Evolutionary conservation across 495 filamentous ascomycete species (phyloP).

Genomic region (Aspergillus steynii): DNA sequence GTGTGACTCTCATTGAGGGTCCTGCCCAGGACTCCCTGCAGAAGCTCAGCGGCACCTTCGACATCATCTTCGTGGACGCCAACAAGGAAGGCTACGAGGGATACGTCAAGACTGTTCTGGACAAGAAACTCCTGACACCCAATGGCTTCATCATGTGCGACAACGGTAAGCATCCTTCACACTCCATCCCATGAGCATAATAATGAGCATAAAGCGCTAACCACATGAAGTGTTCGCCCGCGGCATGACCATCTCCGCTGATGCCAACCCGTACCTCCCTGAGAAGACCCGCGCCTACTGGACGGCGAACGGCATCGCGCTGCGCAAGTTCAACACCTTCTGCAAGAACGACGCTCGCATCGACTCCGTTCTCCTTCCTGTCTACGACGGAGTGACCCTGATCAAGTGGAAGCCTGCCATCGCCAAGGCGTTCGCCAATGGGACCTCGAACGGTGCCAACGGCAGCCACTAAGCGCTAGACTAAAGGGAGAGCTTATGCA

Average conservation of each 20-base stretch:
- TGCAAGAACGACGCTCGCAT: not conserved
- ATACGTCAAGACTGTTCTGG: conserved; percentile 2
- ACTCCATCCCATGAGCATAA: too few species aligned
- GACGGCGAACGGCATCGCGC: not conserved
- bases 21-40: conserved; percentile 3
- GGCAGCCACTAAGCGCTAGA: not conserved
- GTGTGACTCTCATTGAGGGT: conserved; percentile 2
- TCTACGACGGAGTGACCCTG: conserved; percentile 6
- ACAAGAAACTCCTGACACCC: conserved; percentile 1
- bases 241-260: conserved; percentile 2
- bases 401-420: conserved; percentile 8
- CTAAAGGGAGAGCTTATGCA: not conserved
- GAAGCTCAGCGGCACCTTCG: conserved; percentile 5
- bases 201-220: too few species aligned
- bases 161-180: not conserved
- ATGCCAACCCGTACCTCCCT: not conserved
- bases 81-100: conserved; percentile 7
- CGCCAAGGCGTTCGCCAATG: not conserved
- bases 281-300: conserved; percentile 2
- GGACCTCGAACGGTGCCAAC: not conserved
- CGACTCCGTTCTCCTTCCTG: not conserved
- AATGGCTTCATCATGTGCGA: conserved; percentile 4
- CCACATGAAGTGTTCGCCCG: conserved; percentile 2
- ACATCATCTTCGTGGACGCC: conserved; percentile 3
- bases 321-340: conserved; percentile 6